A percentile compares a stretch with the other conserved stretches of the same genome.
Evolutionary conservation across 257 asterid genomes (phyloP).

Genomic region (Leptodermis oblonga): DNA sequence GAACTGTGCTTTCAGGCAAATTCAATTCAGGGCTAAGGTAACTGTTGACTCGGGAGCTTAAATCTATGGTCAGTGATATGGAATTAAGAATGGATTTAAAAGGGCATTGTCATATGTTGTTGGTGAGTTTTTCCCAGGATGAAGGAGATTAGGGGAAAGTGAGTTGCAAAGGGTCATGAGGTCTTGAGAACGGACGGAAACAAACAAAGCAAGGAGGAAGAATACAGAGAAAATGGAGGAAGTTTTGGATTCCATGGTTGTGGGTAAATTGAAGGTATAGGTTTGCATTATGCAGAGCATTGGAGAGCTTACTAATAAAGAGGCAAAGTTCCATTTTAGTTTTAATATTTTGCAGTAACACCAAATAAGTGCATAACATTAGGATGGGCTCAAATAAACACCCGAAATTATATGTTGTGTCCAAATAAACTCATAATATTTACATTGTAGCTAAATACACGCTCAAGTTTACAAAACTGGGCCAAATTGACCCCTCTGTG

Average conservation of each 20-base stretch:
- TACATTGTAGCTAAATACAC: too few species aligned
- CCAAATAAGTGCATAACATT: too few species aligned
- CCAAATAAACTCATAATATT: too few species aligned
- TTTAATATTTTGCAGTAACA: too few species aligned
- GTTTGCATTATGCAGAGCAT: too few species aligned
- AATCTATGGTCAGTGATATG: constrained; percentile 38
- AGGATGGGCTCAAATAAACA: too few species aligned
- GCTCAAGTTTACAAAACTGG: too few species aligned
- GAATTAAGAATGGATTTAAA: constrained; percentile 19
- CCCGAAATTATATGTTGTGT: too few species aligned
- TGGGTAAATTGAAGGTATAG: too few species aligned
- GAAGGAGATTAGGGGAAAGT: constrained; percentile 39
- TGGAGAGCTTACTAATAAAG: too few species aligned
- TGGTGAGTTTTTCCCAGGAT: constrained; percentile 41
- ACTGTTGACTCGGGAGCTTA: constrained; percentile 35
- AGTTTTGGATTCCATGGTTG: constrained; percentile 7
- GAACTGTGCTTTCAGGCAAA: constrained; percentile 16
- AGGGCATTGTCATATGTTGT: constrained; percentile 49
- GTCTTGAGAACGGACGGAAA: neutral
- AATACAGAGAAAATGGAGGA: neutral
- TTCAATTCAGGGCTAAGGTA: constrained; percentile 1
- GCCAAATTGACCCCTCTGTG: too few species aligned
- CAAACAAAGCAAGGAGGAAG: neutral
- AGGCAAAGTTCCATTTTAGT: too few species aligned
- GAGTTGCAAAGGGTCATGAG: constrained; percentile 40